A percentile compares a stretch with the other conserved stretches of the same genome.
phyloP scores from a whole-genome alignment of 352 stramenopile species.

The Globisporangium cylindrosporum region DNA sequence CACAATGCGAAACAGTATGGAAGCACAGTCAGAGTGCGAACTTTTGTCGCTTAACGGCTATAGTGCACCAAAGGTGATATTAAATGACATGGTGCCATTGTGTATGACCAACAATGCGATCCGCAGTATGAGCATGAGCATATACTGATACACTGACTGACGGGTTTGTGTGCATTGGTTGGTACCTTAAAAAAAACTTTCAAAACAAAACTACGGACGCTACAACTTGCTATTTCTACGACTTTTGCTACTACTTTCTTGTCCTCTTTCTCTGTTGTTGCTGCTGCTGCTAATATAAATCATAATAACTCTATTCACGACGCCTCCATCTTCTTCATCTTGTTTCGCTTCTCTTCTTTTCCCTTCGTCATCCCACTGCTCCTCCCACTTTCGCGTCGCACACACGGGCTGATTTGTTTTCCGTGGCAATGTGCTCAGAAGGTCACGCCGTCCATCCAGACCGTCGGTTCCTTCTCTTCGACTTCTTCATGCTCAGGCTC shows the following conservation, averaged over 20 bases:
- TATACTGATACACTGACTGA: not conserved
- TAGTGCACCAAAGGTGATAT: not conserved
- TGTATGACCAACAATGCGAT: too few relatives aligned
- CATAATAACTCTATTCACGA: slow-evolving; percentile 11
- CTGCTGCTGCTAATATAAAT: slow-evolving; percentile 8
- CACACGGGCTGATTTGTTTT: not conserved
- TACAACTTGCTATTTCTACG: slow-evolving; percentile 1
- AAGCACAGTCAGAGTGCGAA: not conserved
- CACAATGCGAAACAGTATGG: too few relatives aligned
- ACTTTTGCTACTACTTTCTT: slow-evolving; percentile 3
- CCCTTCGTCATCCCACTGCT: not conserved
- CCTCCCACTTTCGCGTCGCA: not conserved
- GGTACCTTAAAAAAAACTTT: not conserved
- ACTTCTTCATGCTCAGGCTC: not conserved
- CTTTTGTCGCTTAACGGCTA: too few relatives aligned
- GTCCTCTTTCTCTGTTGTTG: not conserved
- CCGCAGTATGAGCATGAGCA: not conserved
- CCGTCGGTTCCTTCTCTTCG: slow-evolving; percentile 12
- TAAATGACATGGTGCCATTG: not conserved
- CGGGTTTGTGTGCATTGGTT: slow-evolving; percentile 1
- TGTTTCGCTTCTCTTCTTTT: not conserved
- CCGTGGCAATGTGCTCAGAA: slow-evolving; percentile 2
- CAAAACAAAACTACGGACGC: not conserved
- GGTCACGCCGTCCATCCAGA: slow-evolving; percentile 18
- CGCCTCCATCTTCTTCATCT: not conserved